These are phyloP conservation scores for Juncus effusus DNA, from an alignment of 176 grass and related monocot genomes.

Conservation along the genomic window DNA sequence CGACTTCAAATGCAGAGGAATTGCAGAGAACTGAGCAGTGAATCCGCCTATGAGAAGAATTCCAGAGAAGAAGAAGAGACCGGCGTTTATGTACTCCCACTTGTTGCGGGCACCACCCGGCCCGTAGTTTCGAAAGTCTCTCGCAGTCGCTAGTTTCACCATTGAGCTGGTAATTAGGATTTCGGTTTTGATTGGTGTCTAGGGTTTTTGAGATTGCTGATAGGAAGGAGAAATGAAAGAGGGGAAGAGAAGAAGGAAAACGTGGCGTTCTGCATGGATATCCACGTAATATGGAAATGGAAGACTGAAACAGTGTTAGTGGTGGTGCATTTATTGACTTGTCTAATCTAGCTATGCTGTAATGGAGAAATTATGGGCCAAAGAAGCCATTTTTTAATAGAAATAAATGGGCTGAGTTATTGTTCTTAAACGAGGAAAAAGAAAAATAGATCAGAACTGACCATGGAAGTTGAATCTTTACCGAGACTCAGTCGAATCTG, in stretches of 20 bases:
- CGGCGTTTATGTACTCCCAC: constrained; percentile 86
- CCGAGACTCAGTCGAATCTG: too few relatives aligned
- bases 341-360: constrained; percentile 15
- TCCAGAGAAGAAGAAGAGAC: constrained; percentile 49
- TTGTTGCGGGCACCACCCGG: constrained; percentile 36
- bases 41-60: constrained; percentile 49
- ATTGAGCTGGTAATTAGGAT: constrained; percentile 27
- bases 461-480: too few relatives aligned
- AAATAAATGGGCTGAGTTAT: too few relatives aligned
- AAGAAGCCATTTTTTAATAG: not conserved
- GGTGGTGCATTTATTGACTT: not conserved
- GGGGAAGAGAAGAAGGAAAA: constrained; percentile 14
- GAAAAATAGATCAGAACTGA: too few relatives aligned
- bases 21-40: constrained; percentile 38
- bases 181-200: not conserved
- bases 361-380: not conserved
- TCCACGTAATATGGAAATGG: constrained; percentile 17
- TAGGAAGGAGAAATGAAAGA: not conserved
- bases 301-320: not conserved
- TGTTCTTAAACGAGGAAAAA: too few relatives aligned
- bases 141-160: constrained; percentile 82
- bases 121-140: constrained; percentile 65
- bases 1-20: constrained; percentile 10
- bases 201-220: not conserved
- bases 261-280: constrained; percentile 79